Evolutionary conservation across 371 early-diverging fungal species (phyloP).

Genomic region (Sporodiniella umbellata): DNA sequence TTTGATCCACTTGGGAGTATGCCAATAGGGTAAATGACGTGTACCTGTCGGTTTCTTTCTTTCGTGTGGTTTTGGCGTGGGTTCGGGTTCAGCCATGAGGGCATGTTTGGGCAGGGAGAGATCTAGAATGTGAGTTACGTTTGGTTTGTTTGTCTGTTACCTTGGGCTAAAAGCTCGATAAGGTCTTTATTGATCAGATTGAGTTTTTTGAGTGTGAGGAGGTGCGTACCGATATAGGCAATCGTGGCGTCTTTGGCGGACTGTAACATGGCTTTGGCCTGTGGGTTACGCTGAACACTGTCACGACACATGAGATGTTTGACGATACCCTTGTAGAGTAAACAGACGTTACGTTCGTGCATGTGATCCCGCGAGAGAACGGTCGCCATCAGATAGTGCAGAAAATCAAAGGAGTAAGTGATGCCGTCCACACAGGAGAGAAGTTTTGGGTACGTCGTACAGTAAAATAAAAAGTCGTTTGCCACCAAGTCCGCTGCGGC

Average conservation of each 20-base stretch:
- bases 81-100: conserved; percentile 3
- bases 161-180: conserved; percentile 21
- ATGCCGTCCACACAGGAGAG: conserved; percentile 44
- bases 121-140: conserved; percentile 4
- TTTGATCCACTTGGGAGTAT: conserved; percentile 5
- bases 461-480: conserved; percentile 23
- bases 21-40: not conserved
- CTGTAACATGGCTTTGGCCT: conserved; percentile 20
- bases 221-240: conserved; percentile 16
- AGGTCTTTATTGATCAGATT: conserved; percentile 20
- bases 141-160: conserved; percentile 8
- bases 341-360: conserved; percentile 18
- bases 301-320: conserved; percentile 27
- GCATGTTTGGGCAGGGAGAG: conserved; percentile 4
- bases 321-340: conserved; percentile 29
- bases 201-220: conserved; percentile 15
- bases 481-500: conserved; percentile 9
- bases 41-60: not conserved
- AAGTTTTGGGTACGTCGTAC: conserved; percentile 29
- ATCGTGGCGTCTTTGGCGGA: conserved; percentile 15
- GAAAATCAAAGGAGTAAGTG: conserved; percentile 35
- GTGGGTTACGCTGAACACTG: conserved; percentile 14
- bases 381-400: conserved; percentile 20
- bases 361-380: conserved; percentile 4
- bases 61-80: not conserved